These are phyloP conservation scores for Parafenestella ontariensis DNA, from an alignment of 2,329 filamentous ascomycete species.

Conservation along the genomic window DNA sequence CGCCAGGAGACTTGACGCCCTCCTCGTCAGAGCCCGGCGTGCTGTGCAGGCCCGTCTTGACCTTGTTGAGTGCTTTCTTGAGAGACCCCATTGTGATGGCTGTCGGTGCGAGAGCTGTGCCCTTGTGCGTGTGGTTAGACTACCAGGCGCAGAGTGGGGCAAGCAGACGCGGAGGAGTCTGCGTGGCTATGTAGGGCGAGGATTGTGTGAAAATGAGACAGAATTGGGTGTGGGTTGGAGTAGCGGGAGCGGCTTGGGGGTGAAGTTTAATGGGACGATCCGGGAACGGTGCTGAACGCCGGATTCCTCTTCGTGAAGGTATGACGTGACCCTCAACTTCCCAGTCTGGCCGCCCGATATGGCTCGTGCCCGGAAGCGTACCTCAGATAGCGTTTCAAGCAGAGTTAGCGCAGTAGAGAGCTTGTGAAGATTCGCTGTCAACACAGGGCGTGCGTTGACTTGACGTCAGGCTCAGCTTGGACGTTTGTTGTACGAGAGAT, in stretches of 20 bases:
- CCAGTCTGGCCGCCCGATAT: not conserved
- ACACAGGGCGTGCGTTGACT: not conserved
- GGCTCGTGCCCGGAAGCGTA: not conserved
- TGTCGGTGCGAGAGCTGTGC: slow-evolving; percentile 28
- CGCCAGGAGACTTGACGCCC: slow-evolving; percentile 36
- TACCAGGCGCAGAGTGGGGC: slow-evolving; percentile 36
- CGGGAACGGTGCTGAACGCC: not conserved
- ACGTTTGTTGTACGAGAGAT: too few relatives aligned
- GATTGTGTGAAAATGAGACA: not conserved
- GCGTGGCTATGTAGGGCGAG: not conserved
- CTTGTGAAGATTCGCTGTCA: not conserved
- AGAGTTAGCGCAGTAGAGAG: not conserved
- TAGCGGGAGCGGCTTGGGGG: not conserved
- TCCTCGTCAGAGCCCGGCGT: slow-evolving; percentile 40
- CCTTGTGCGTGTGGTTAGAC: slow-evolving; percentile 35
- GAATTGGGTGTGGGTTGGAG: not conserved
- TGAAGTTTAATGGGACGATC: not conserved
- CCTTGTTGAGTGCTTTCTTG: slow-evolving; percentile 55
- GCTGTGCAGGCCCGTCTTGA: slow-evolving; percentile 48
- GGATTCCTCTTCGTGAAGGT: not conserved
- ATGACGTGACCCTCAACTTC: not conserved
- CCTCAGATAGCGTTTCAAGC: not conserved
- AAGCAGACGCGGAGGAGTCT: slow-evolving; percentile 27
- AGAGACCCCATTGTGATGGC: slow-evolving; percentile 47
- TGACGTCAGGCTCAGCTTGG: not conserved